Evolutionary conservation across 2,329 filamentous ascomycete species (phyloP).

Genomic region (Lasiodiplodia sp.): DNA sequence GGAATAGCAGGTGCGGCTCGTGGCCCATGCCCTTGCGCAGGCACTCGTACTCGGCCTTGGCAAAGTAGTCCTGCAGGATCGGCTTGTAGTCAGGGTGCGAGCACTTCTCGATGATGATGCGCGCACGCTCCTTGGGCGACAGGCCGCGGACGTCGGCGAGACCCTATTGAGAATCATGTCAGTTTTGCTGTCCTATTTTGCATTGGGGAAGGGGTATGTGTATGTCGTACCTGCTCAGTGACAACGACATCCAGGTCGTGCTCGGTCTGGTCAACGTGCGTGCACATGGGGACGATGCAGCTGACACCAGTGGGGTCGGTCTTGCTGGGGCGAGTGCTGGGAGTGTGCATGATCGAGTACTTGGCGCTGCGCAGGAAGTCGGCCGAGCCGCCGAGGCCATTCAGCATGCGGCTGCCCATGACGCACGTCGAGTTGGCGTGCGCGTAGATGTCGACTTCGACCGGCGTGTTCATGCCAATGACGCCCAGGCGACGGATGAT

Average conservation of each 20-base stretch:
- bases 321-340: conserved; percentile 80
- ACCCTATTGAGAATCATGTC: conserved; percentile 63
- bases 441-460: conserved; percentile 93
- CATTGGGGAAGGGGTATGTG: not conserved
- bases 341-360: conserved; percentile 94
- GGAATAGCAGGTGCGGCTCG: conserved; percentile 86
- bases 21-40: conserved; percentile 87
- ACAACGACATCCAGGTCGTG: conserved; percentile 91
- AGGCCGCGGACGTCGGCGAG: conserved; percentile 86
- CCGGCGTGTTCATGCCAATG: conserved; percentile 94
- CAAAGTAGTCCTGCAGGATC: conserved; percentile 82
- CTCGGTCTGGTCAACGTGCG: conserved; percentile 91
- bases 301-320: conserved; percentile 80
- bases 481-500: conserved; percentile 87
- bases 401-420: conserved; percentile 87
- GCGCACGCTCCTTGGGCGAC: conserved; percentile 78
- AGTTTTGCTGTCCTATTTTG: not conserved
- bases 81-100: conserved; percentile 84
- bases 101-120: conserved; percentile 87
- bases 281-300: conserved; percentile 94
- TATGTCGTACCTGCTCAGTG: conserved; percentile 60
- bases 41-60: conserved; percentile 86
- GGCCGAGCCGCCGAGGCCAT: conserved; percentile 81
- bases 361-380: conserved; percentile 82
- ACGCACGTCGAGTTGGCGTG: conserved; percentile 92